Base-by-base conservation (phyloP, 345 rosid genomes). In the Syzygium oleosum region DNA sequence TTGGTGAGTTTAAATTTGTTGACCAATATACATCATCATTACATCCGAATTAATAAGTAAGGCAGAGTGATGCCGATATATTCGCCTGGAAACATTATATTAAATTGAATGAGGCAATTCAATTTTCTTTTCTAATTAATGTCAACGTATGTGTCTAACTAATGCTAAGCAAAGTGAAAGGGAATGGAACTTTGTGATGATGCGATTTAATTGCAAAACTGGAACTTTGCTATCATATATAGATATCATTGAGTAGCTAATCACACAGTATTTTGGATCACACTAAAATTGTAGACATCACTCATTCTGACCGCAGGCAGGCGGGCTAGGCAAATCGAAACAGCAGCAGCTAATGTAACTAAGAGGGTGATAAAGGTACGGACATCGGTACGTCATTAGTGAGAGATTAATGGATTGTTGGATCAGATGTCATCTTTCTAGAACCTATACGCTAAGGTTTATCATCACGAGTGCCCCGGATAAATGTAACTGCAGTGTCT, bases 121-220 rank as follows among this genome's bases (percentile, higher is more conserved):
- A 25, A 9, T 59, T 25, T 59, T 59, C 65, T 13, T 59, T 27
- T 27, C 16, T 25, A 12, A 59, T 27, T 12, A 27, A 27, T 59
- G 65, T 12, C 5, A 59, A 25, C 15, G 7, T 59, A 25, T 27
- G 65, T 7, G 4, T 12, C 31, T 59, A 59, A 59, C 31, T 59
- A 59, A 59, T 59, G 31, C 5, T 27, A 5, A 27, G 65, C 0
- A 58, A 23, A 58, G 29, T 25, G 63, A 23, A 11, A 58, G 29
- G 29, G 6, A 25, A 5, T 10, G 29, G 7, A 58, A 4, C 14
- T 25, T 25, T 58, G n/a, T 25, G 63, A 58, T 23, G 63, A 58
- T 4, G 7, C 0, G 0, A 10, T 1, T 9, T 6, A 4, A 23
- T 23, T 58, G 11, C 1, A 4, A 11, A 58, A 23, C 29, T 58